These are phyloP conservation scores for Parmales sp. DNA, from an alignment of 108 stramenopile genomes.

Conservation along the genomic window DNA sequence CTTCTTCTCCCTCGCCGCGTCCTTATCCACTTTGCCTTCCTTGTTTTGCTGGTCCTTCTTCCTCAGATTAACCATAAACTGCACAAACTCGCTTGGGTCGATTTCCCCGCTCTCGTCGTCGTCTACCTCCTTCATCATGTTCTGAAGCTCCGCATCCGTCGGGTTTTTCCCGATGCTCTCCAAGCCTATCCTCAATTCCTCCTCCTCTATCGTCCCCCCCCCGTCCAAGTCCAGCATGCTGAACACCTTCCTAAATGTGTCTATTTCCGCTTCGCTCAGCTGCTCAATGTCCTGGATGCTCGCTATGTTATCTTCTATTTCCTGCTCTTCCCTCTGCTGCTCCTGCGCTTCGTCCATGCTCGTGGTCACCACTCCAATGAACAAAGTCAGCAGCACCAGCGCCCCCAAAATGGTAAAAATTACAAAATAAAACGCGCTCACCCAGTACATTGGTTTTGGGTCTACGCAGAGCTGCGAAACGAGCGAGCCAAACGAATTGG, in stretches of 20 bases:
- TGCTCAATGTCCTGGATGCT: neutral
- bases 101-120: constrained; percentile 23
- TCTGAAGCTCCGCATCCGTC: constrained; percentile 8
- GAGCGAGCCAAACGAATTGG: no score
- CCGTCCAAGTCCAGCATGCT: constrained; percentile 25
- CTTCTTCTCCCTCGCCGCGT: no score
- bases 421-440: constrained; percentile 15
- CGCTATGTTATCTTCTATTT: constrained; percentile 4
- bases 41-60: no score
- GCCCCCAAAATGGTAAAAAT: constrained; percentile 25
- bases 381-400: constrained; percentile 29
- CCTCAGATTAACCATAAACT: neutral
- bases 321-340: constrained; percentile 12
- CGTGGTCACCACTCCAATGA: constrained; percentile 35
- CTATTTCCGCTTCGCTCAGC: constrained; percentile 2
- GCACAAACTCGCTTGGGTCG: constrained; percentile 18
- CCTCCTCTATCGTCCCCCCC: constrained; percentile 24
- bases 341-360: constrained; percentile 30
- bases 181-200: constrained; percentile 24
- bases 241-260: constrained; percentile 18
- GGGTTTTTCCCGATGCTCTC: constrained; percentile 18
- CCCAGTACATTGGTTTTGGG: neutral
- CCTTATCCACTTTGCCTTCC: no score
- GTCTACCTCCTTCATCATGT: constrained; percentile 22
- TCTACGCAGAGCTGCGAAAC: neutral